Percentiles rank a stretch among this genome's conserved stretches.
Evolutionary conservation across 345 rosid genomes (phyloP).

Genomic region (Theobroma cacao): DNA sequence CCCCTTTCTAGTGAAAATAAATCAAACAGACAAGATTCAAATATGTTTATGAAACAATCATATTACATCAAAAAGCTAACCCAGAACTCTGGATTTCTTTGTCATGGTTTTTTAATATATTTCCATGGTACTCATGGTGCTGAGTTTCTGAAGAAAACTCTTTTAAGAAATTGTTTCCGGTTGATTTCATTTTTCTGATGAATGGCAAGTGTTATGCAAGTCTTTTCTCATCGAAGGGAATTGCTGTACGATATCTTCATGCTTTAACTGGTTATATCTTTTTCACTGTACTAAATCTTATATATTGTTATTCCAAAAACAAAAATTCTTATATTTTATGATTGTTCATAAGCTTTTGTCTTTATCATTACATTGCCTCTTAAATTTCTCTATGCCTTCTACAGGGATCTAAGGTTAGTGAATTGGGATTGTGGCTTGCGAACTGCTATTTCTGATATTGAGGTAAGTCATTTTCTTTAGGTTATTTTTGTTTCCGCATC

Average conservation of each 20-base stretch:
- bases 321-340: neutral
- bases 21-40: neutral
- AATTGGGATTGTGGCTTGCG: conserved; percentile 87
- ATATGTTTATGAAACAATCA: neutral
- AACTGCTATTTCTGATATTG: conserved; percentile 91
- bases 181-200: neutral
- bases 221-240: neutral
- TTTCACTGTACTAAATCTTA: too few species aligned
- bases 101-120: neutral
- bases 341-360: neutral
- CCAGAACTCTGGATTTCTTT: neutral
- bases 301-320: neutral
- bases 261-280: neutral
- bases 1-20: neutral
- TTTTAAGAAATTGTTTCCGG: neutral
- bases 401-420: conserved; percentile 81
- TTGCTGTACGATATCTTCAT: neutral
- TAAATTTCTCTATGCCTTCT: conserved; percentile 2
- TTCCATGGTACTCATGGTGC: neutral
- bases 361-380: neutral
- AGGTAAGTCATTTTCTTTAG: conserved; percentile 45
- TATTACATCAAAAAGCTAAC: neutral
- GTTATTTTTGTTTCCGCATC: conserved; percentile 5
- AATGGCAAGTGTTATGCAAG: neutral
- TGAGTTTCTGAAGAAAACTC: neutral